phyloP scores from a whole-genome alignment of 2,329 filamentous ascomycete genomes.

The Clonostachys byssicola region DNA sequence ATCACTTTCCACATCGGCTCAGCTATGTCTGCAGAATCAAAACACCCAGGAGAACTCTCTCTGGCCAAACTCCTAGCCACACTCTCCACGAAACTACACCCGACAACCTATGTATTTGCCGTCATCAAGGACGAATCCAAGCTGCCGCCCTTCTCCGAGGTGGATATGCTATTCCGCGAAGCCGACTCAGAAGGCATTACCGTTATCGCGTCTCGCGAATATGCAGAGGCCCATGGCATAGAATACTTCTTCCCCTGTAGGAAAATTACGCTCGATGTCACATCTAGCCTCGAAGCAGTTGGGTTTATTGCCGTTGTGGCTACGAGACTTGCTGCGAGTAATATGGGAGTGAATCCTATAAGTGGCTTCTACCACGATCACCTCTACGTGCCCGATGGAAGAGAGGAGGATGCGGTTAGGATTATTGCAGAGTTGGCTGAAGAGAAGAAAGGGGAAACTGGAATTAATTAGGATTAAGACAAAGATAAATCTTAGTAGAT shows the following conservation, averaged over 20 bases:
- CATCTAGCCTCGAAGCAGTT: slow-evolving; percentile 50
- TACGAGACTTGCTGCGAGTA: slow-evolving; percentile 28
- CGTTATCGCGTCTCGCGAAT: slow-evolving; percentile 29
- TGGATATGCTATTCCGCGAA: slow-evolving; percentile 42
- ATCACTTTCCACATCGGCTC: too few species aligned
- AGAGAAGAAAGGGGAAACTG: slow-evolving; percentile 10
- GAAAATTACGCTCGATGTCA: slow-evolving; percentile 47
- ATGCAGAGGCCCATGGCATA: slow-evolving; percentile 26
- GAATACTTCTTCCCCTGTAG: slow-evolving; percentile 37
- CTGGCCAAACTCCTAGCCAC: slow-evolving; percentile 31
- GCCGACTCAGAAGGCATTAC: slow-evolving; percentile 41
- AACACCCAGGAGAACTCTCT: slow-evolving; percentile 22
- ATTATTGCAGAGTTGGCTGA: slow-evolving; percentile 22
- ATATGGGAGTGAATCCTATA: slow-evolving; percentile 45
- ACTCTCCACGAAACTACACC: slow-evolving; percentile 32
- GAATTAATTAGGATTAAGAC: too few species aligned
- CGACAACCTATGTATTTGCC: slow-evolving; percentile 40
- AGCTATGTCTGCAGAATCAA: too few species aligned
- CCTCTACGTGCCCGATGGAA: slow-evolving; percentile 40
- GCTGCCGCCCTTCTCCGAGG: slow-evolving; percentile 23
- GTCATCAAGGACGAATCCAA: slow-evolving; percentile 21
- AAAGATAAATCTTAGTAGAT: too few species aligned
- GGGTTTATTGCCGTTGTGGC: slow-evolving; percentile 48
- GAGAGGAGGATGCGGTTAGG: slow-evolving; percentile 33
- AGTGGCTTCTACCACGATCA: slow-evolving; percentile 52